phyloP scores from a whole-genome alignment of 1,284 basidiomycete genomes.

The Cutaneotrichosporon curvatum region DNA sequence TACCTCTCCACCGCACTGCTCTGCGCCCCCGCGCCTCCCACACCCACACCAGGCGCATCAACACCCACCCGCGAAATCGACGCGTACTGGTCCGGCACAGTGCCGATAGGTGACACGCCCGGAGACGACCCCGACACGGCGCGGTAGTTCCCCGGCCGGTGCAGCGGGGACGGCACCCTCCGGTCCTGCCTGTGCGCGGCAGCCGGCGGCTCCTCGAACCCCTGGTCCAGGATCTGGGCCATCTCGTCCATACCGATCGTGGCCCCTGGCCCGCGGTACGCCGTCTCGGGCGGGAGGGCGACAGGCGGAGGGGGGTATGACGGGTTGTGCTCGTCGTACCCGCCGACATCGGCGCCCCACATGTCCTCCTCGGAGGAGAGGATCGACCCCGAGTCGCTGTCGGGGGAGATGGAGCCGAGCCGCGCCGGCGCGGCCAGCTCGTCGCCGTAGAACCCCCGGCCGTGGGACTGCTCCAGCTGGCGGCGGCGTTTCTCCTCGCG shows the following conservation, averaged over 20 bases:
- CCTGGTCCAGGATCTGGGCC: slow-evolving; percentile 78
- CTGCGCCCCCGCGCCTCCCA: no score
- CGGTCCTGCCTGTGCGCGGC: slow-evolving; percentile 18
- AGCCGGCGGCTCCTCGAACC: slow-evolving; percentile 62
- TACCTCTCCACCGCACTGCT: no score
- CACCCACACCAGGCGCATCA: no score
- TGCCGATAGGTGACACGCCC: no score
- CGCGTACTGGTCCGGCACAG: no score
- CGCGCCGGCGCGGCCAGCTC: slow-evolving; percentile 1
- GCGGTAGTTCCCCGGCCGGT: slow-evolving; percentile 8
- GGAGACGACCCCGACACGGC: no score
- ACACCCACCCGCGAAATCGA: no score
- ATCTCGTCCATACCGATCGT: slow-evolving; percentile 68
- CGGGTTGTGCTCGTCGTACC: slow-evolving; percentile 74
- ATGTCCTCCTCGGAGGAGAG: slow-evolving; percentile 85
- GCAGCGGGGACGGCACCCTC: slow-evolving; percentile 25
- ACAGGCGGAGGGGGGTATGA: slow-evolving; percentile 75
- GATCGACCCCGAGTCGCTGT: slow-evolving; percentile 59
- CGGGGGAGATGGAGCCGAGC: slow-evolving; percentile 13
- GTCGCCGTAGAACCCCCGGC: slow-evolving; percentile 48
- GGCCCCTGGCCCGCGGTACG: slow-evolving; percentile 51
- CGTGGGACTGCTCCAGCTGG: slow-evolving; percentile 63
- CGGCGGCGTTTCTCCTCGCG: slow-evolving; percentile 78
- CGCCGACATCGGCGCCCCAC: slow-evolving; percentile 61
- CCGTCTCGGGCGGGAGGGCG: slow-evolving; percentile 54